A percentile compares a stretch with the other conserved stretches of the same genome.
phyloP scores from a whole-genome alignment of 2,329 filamentous ascomycete species.

The Ophiostoma himal-ulmi region DNA sequence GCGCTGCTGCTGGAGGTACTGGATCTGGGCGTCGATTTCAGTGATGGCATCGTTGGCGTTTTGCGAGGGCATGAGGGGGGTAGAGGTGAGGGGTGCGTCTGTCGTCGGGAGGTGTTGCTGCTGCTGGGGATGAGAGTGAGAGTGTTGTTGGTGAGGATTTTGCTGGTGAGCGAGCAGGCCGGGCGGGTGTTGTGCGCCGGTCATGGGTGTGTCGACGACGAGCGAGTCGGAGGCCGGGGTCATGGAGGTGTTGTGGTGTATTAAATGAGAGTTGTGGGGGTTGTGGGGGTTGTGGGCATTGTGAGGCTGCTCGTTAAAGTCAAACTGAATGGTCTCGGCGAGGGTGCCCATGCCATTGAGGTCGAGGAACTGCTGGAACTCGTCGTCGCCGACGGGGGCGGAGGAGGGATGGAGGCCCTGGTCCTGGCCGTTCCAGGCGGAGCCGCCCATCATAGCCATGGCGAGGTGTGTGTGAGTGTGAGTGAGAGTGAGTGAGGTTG shows the following conservation, averaged over 20 bases:
- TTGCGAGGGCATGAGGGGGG: slow-evolving; percentile 36
- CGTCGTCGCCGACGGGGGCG: slow-evolving; percentile 44
- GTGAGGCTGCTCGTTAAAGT: slow-evolving; percentile 51
- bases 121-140: slow-evolving; percentile 33
- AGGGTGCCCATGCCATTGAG: slow-evolving; percentile 52
- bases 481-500: neutral
- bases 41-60: slow-evolving; percentile 48
- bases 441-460: slow-evolving; percentile 48
- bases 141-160: slow-evolving; percentile 18
- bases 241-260: slow-evolving; percentile 20
- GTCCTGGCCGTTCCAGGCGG: slow-evolving; percentile 52
- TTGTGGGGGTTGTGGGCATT: neutral
- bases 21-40: slow-evolving; percentile 60
- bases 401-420: slow-evolving; percentile 46
- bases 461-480: slow-evolving; percentile 1
- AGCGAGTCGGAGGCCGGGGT: slow-evolving; percentile 37
- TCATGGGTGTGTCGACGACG: slow-evolving; percentile 49
- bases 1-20: slow-evolving; percentile 59
- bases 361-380: slow-evolving; percentile 60
- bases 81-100: slow-evolving; percentile 35
- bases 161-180: slow-evolving; percentile 32
- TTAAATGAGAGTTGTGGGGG: neutral
- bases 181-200: slow-evolving; percentile 37
- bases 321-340: slow-evolving; percentile 51
- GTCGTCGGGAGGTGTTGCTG: slow-evolving; percentile 10